Conservation (phyloP, 73 alveolate genomes). For the Symbiodinium natans region DNA sequence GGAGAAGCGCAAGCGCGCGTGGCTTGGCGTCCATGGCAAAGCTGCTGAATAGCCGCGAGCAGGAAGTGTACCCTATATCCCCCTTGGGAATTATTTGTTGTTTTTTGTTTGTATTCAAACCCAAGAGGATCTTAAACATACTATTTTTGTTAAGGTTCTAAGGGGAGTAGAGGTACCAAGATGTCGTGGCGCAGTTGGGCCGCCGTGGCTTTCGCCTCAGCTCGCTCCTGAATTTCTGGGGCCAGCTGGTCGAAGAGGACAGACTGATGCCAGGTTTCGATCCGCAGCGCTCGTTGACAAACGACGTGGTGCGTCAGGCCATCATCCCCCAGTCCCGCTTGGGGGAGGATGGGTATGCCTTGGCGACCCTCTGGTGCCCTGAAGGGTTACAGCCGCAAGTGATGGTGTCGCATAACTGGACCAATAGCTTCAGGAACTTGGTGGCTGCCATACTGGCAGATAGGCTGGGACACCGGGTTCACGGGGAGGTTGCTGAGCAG, state of each 20-base stretch:
- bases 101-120: too few relatives aligned
- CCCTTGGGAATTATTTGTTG: too few relatives aligned
- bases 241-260: background rate
- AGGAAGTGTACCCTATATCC: background rate
- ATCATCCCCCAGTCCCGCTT: slow-evolving; percentile 2
- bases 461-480: background rate
- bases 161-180: too few relatives aligned
- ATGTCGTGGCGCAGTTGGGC: background rate
- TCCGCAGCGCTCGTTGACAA: slow-evolving; percentile 1
- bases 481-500: background rate
- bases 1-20: background rate
- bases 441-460: background rate
- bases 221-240: background rate
- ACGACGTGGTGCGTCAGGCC: slow-evolving; percentile 29
- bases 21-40: background rate
- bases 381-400: background rate
- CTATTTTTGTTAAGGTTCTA: too few relatives aligned
- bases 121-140: too few relatives aligned
- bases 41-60: background rate
- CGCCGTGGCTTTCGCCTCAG: background rate
- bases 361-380: background rate
- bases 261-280: slow-evolving; percentile 17
- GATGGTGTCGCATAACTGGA: slow-evolving; percentile 62
- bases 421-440: background rate
- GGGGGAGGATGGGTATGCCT: background rate